Conservation (phyloP, 2,329 filamentous ascomycete species). For the Dactylellina sp. region DNA sequence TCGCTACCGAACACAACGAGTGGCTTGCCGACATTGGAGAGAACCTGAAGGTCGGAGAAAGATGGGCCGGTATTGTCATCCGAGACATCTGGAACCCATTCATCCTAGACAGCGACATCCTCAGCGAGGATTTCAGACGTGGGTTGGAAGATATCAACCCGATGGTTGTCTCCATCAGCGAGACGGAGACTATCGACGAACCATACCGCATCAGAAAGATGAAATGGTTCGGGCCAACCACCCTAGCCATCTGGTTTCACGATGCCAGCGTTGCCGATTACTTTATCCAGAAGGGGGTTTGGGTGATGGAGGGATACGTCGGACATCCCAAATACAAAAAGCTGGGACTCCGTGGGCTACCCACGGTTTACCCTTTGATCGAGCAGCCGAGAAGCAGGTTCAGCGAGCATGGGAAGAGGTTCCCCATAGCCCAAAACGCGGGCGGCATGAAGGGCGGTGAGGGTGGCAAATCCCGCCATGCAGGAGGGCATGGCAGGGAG, state of each 20-base stretch:
- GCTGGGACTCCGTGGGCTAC: constrained; percentile 21
- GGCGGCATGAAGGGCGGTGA: not conserved
- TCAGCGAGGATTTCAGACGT: constrained; percentile 25
- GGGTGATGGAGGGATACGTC: constrained; percentile 41
- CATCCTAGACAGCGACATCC: constrained; percentile 10
- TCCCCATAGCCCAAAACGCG: not conserved
- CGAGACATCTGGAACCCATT: constrained; percentile 45
- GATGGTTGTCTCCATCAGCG: not conserved
- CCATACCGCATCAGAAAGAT: constrained; percentile 39
- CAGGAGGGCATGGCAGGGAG: no score
- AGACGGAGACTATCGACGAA: not conserved
- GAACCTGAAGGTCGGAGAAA: constrained; percentile 26
- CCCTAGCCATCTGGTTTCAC: constrained; percentile 47
- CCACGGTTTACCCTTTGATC: constrained; percentile 4
- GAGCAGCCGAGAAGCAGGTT: constrained; percentile 21
- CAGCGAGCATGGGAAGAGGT: not conserved
- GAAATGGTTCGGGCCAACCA: constrained; percentile 32
- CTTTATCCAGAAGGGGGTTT: constrained; percentile 25
- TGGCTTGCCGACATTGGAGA: constrained; percentile 33
- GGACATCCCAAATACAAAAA: constrained; percentile 1
- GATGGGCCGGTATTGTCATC: constrained; percentile 46
- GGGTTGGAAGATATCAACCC: constrained; percentile 23
- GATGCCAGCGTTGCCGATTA: constrained; percentile 24
- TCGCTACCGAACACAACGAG: constrained; percentile 34
- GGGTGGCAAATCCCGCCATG: constrained; percentile 5